Percentiles rank a stretch among this genome's conserved stretches.
Evolutionary conservation across 2,329 filamentous ascomycete species (phyloP).

Genomic region (Sarocladium strictum): DNA sequence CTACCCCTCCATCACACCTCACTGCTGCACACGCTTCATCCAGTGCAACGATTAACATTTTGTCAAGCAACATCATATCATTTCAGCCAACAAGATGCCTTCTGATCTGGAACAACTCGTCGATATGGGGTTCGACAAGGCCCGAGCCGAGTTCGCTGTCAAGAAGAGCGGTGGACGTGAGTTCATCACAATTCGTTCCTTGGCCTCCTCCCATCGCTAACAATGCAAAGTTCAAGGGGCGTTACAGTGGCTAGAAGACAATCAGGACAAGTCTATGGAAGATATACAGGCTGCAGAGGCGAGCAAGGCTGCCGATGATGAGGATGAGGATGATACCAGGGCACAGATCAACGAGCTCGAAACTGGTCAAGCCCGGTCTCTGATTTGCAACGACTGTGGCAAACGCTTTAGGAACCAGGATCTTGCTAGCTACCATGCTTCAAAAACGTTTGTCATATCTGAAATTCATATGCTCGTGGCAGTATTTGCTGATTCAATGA

Average conservation of each 20-base stretch:
- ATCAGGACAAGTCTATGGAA: conserved; percentile 81
- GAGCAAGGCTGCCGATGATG: conserved; percentile 35
- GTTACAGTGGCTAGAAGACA: conserved; percentile 90
- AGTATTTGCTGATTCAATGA: neutral
- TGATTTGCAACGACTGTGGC: conserved; percentile 91
- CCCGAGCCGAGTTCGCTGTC: conserved; percentile 75
- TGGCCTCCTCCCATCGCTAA: conserved; percentile 3
- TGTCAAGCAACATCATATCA: conserved; percentile 11
- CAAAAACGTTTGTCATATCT: conserved; percentile 59
- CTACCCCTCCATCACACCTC: conserved; percentile 6
- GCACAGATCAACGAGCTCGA: conserved; percentile 60
- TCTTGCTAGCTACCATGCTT: conserved; percentile 84
- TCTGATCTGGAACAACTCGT: conserved; percentile 56
- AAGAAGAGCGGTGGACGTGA: conserved; percentile 75
- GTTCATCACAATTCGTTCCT: conserved; percentile 24
- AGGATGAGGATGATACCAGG: conserved; percentile 42
- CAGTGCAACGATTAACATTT: too few relatives aligned
- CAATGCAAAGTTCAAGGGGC: conserved; percentile 68
- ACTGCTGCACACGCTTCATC: conserved; percentile 14
- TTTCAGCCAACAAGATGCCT: conserved; percentile 39
- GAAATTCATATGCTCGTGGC: neutral
- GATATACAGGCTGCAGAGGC: conserved; percentile 57
- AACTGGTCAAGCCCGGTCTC: conserved; percentile 68
- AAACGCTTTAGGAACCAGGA: conserved; percentile 81
- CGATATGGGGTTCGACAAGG: conserved; percentile 77